A percentile compares a stretch with the other conserved stretches of the same genome.
phyloP scores from a whole-genome alignment of 306 rosid species.

The Pterocarpus macrocarpus region DNA sequence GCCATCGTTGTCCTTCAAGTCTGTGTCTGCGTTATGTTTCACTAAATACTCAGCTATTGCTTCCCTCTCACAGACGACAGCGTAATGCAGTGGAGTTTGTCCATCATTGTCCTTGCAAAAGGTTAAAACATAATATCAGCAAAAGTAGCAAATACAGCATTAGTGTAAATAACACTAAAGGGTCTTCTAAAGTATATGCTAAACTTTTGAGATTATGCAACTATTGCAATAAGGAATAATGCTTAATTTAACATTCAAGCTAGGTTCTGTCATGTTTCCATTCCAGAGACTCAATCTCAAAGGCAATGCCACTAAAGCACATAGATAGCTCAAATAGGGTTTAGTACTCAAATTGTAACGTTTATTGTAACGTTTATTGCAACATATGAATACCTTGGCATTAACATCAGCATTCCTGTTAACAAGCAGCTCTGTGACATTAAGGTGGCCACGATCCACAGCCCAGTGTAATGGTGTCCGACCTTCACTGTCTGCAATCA shows the following conservation, averaged over 20 bases:
- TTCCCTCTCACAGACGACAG: conserved; percentile 87
- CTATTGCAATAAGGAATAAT: conserved; percentile 9
- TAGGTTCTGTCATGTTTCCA: conserved; percentile 5
- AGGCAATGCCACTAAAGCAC: conserved; percentile 29
- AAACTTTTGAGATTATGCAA: neutral
- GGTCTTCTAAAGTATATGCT: conserved; percentile 25
- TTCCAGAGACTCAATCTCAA: neutral
- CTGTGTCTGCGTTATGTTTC: conserved; percentile 77
- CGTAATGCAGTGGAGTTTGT: conserved; percentile 92
- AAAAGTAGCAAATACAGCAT: conserved; percentile 7
- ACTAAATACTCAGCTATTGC: conserved; percentile 85
- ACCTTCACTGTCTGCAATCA: conserved; percentile 89
- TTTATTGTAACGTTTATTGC: neutral
- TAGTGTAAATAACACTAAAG: conserved; percentile 5
- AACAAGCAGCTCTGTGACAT: conserved; percentile 72
- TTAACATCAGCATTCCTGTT: conserved; percentile 76
- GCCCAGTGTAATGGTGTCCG: conserved; percentile 99
- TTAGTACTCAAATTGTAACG: neutral
- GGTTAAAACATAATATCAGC: conserved; percentile 36
- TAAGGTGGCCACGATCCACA: conserved; percentile 92
- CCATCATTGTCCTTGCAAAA: conserved; percentile 85
- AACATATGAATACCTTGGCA: conserved; percentile 63
- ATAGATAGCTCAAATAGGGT: neutral
- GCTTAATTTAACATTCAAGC: neutral
- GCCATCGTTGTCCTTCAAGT: conserved; percentile 80